These are phyloP conservation scores for Boehmeria nivea DNA, from an alignment of 306 rosid species.

Conservation along the genomic window DNA sequence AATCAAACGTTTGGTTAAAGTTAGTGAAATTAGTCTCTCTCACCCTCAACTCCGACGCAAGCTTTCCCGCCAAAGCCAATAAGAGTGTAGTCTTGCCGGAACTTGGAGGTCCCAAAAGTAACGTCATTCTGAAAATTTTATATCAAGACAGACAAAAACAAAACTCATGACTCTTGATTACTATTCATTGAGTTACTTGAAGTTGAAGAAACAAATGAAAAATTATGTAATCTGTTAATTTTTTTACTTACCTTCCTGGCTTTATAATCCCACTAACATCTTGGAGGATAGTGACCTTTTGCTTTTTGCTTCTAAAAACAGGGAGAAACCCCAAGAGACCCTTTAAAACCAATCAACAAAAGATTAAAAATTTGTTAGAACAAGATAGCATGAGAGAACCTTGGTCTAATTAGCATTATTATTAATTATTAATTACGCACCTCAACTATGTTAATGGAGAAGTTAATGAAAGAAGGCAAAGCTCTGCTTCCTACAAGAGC, in stretches of 20 bases:
- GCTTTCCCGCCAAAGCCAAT: conserved; percentile 47
- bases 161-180: background rate
- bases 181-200: no score
- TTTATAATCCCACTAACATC: conserved; percentile 36
- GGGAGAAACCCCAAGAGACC: background rate
- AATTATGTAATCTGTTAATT: background rate
- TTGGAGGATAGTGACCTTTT: conserved; percentile 21
- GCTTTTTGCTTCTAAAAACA: conserved; percentile 25
- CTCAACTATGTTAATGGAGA: conserved; percentile 47
- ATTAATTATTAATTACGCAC: conserved; percentile 13
- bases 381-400: background rate
- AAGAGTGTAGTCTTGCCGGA: conserved; percentile 46
- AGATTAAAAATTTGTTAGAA: background rate
- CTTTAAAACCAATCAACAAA: conserved; percentile 19
- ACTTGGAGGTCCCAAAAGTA: conserved; percentile 52
- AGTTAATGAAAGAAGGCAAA: conserved; percentile 56
- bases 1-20: background rate
- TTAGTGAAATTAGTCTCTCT: background rate
- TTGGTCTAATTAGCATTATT: background rate
- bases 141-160: background rate
- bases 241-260: conserved; percentile 38
- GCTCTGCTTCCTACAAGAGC: conserved; percentile 60
- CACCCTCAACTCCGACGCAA: conserved; percentile 31
- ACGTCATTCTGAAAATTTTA: conserved; percentile 31
- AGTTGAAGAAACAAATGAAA: background rate